Conservation (phyloP, 192 early-diverging fungal species). For the Coemansia sp. region DNA sequence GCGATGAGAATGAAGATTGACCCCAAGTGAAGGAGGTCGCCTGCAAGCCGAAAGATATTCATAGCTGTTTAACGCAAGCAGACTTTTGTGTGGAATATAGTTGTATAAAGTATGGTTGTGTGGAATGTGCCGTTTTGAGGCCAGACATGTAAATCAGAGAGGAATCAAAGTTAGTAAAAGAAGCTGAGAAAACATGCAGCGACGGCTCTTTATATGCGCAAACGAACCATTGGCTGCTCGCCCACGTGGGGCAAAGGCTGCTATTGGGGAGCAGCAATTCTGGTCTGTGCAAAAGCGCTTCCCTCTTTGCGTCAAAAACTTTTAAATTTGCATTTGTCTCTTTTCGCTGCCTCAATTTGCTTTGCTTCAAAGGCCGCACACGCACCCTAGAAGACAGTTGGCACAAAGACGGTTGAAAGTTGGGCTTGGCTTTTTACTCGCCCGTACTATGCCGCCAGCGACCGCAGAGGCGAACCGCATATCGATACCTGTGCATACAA, state of each 20-base stretch:
- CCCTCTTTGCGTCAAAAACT: neutral
- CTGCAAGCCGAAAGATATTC: constrained; percentile 91
- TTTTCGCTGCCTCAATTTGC: neutral
- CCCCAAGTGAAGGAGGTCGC: constrained; percentile 91
- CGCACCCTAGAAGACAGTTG: neutral
- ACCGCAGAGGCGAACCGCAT: constrained; percentile 8
- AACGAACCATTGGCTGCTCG: neutral
- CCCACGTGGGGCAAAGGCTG: neutral
- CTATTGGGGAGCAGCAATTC: neutral
- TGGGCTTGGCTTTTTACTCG: constrained; percentile 9
- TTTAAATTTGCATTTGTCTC: neutral
- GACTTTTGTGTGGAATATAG: neutral
- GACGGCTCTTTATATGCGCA: neutral
- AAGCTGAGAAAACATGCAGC: neutral
- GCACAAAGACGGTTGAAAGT: neutral
- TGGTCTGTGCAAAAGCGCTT: neutral
- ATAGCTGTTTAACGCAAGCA: constrained; percentile 45
- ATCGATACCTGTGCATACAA: constrained; percentile 5
- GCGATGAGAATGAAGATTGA: constrained; percentile 92
- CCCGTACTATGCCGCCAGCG: constrained; percentile 15
- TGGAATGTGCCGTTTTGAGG: constrained; percentile 2
- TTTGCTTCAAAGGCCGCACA: constrained; percentile 5
- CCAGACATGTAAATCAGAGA: neutral
- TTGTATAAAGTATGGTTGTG: neutral
- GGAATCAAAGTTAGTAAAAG: neutral